Conservation (phyloP, 2,329 filamentous ascomycete species). For the Endoconidiophora polonica region DNA sequence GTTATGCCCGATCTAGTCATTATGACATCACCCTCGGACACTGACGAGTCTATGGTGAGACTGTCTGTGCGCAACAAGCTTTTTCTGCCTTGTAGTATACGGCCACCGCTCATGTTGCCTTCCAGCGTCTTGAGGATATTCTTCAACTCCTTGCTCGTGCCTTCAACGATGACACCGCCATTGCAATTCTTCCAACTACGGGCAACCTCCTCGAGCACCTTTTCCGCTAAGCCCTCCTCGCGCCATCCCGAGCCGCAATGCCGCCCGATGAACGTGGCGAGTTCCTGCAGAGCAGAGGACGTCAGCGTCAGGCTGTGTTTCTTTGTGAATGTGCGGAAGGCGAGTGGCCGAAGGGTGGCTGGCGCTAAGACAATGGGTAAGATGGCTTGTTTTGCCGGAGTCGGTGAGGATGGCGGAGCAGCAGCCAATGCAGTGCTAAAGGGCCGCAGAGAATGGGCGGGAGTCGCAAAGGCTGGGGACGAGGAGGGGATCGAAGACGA, state of each 20-base stretch:
- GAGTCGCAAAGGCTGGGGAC: constrained; percentile 79
- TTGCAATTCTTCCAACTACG: constrained; percentile 82
- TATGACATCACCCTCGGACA: constrained; percentile 32
- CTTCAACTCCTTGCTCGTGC: constrained; percentile 56
- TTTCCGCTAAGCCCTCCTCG: constrained; percentile 84
- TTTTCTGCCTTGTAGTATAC: constrained; percentile 35
- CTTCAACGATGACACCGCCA: constrained; percentile 82
- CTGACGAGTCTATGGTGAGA: constrained; percentile 37
- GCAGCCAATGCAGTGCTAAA: constrained; percentile 38
- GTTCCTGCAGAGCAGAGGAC: constrained; percentile 65
- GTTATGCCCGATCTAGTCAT: constrained; percentile 37
- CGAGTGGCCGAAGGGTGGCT: constrained; percentile 70
- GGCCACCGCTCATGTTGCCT: constrained; percentile 77
- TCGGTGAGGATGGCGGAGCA: constrained; percentile 16
- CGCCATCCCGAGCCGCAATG: constrained; percentile 94
- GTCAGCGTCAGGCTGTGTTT: constrained; percentile 91
- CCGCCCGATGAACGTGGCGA: constrained; percentile 79
- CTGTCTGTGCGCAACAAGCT: constrained; percentile 47
- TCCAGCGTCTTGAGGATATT: constrained; percentile 72
- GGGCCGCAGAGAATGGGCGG: constrained; percentile 58
- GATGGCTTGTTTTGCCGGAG: constrained; percentile 31
- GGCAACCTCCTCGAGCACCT: constrained; percentile 79
- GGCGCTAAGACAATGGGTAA: constrained; percentile 81
- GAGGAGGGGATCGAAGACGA: constrained; percentile 63
- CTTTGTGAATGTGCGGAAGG: constrained; percentile 91